These are phyloP conservation scores for Albizia julibrissin DNA, from an alignment of 306 rosid species.

Conservation along the genomic window DNA sequence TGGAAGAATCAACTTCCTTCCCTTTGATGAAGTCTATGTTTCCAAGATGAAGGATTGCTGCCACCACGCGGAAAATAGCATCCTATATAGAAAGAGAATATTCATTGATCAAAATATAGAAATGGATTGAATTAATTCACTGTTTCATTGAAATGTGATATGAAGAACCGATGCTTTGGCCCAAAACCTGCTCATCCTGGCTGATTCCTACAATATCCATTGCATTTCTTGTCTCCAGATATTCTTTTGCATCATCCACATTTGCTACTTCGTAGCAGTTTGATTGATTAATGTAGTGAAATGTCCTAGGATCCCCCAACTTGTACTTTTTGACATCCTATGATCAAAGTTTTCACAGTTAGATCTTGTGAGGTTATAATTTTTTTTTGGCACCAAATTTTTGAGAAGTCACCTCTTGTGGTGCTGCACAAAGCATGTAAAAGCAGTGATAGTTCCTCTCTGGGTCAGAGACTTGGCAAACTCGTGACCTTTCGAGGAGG, in stretches of 20 bases:
- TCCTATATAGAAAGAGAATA: constrained; percentile 48
- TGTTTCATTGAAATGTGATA: constrained; percentile 9
- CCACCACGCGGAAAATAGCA: constrained; percentile 84
- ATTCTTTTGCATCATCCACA: constrained; percentile 87
- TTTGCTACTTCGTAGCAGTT: constrained; percentile 74
- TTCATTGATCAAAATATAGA: constrained; percentile 25
- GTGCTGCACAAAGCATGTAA: constrained; percentile 94
- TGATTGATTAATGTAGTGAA: constrained; percentile 82
- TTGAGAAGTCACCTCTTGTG: constrained; percentile 62
- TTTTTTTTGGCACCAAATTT: background rate
- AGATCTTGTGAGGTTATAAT: constrained; percentile 24
- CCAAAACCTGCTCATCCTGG: constrained; percentile 79
- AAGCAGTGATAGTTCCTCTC: constrained; percentile 95
- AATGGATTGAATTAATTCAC: constrained; percentile 16
- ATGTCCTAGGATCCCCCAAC: constrained; percentile 71
- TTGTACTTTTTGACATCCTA: constrained; percentile 75
- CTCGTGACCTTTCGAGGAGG: constrained; percentile 88
- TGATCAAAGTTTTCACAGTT: constrained; percentile 31
- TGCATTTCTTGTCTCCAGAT: constrained; percentile 82
- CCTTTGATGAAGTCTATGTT: constrained; percentile 77
- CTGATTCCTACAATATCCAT: constrained; percentile 90
- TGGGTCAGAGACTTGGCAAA: constrained; percentile 85
- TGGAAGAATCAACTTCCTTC: constrained; percentile 75
- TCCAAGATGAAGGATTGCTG: constrained; percentile 88
- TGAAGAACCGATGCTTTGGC: constrained; percentile 23